These are phyloP conservation scores for Russula brevipes DNA, from an alignment of 768 basidiomycete genomes.

Conservation along the genomic window DNA sequence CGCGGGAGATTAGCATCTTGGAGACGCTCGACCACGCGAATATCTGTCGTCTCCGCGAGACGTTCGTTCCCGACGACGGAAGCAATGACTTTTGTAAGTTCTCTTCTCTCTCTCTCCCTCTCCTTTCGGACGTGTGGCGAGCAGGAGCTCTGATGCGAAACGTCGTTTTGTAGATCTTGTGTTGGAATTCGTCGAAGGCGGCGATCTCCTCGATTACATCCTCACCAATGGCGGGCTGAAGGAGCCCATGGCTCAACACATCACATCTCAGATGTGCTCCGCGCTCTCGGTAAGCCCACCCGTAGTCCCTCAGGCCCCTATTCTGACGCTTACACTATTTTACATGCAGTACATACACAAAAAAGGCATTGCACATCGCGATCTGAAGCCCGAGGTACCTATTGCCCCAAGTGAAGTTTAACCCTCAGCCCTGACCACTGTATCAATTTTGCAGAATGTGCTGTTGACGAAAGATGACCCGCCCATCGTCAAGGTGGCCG, in stretches of 20 bases:
- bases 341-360: constrained; percentile 55
- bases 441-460: constrained; percentile 52
- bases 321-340: neutral
- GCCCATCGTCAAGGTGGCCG: constrained; percentile 81
- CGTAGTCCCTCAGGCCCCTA: no score
- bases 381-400: constrained; percentile 79
- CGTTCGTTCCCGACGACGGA: constrained; percentile 57
- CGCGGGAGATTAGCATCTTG: constrained; percentile 75
- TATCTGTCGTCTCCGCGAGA: constrained; percentile 74
- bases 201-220: constrained; percentile 82
- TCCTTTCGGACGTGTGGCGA: neutral
- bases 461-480: constrained; percentile 69
- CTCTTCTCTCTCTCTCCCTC: neutral
- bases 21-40: constrained; percentile 72
- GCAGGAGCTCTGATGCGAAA: neutral
- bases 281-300: constrained; percentile 55
- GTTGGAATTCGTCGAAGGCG: constrained; percentile 80
- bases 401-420: neutral
- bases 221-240: constrained; percentile 49
- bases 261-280: constrained; percentile 80
- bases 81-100: constrained; percentile 49
- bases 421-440: no score
- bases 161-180: constrained; percentile 54
- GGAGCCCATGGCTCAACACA: constrained; percentile 55
- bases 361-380: constrained; percentile 83